These are phyloP conservation scores for Malus fusca DNA, from an alignment of 306 rosid species.

Conservation along the genomic window DNA sequence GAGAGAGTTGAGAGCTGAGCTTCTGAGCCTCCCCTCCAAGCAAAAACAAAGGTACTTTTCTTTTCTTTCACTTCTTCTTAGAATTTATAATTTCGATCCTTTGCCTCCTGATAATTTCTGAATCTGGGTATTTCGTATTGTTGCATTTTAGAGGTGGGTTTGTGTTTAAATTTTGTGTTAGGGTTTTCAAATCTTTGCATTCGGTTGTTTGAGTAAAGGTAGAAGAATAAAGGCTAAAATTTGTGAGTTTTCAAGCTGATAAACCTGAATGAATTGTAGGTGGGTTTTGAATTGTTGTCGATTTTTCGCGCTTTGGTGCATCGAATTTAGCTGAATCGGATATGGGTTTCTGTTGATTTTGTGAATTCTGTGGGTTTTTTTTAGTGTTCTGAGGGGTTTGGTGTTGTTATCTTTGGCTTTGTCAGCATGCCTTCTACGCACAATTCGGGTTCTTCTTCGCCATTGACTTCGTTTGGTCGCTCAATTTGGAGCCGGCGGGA, in stretches of 20 bases:
- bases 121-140: slow-evolving; percentile 26
- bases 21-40: slow-evolving; percentile 8
- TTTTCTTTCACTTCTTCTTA: slow-evolving; percentile 5
- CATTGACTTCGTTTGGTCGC: slow-evolving; percentile 49
- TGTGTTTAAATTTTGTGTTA: slow-evolving; percentile 4
- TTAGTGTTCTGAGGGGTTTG: slow-evolving; percentile 20
- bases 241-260: slow-evolving; percentile 6
- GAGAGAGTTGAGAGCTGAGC: background rate
- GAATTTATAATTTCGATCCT: background rate
- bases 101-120: background rate
- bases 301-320: slow-evolving; percentile 3
- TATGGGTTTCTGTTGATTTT: slow-evolving; percentile 34
- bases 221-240: background rate
- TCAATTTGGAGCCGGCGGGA: slow-evolving; percentile 65
- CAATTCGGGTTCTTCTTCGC: slow-evolving; percentile 46
- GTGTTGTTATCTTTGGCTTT: slow-evolving; percentile 5
- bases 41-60: slow-evolving; percentile 31
- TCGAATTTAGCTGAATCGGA: slow-evolving; percentile 23
- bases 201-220: background rate
- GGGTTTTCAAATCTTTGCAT: slow-evolving; percentile 3
- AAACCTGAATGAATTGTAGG: slow-evolving; percentile 2
- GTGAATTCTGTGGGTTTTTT: slow-evolving; percentile 3
- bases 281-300: slow-evolving; percentile 10
- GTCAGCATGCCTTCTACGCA: slow-evolving; percentile 49
- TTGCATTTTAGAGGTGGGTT: background rate